These are phyloP conservation scores for Malassezia obtusa DNA, from an alignment of 1,284 basidiomycete genomes.

Conservation along the genomic window DNA sequence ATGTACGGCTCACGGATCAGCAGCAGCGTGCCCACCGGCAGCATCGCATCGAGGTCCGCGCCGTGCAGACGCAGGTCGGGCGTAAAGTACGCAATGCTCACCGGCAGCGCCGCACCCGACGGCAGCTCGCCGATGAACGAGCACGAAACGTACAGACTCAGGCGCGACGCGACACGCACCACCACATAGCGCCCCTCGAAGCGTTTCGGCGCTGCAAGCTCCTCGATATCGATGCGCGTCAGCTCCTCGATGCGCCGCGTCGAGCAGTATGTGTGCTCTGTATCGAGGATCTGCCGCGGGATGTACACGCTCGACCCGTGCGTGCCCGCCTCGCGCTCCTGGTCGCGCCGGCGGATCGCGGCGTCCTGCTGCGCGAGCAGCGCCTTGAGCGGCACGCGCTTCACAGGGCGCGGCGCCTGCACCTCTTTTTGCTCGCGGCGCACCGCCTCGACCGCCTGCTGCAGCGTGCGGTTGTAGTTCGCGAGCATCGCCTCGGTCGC, in stretches of 20 bases:
- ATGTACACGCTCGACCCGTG: slow-evolving; percentile 24
- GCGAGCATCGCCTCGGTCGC: slow-evolving; percentile 40
- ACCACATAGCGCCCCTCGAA: slow-evolving; percentile 30
- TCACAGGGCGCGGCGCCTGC: slow-evolving; percentile 22
- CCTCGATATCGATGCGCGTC: slow-evolving; percentile 19
- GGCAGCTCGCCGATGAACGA: slow-evolving; percentile 32
- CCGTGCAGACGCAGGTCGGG: slow-evolving; percentile 24
- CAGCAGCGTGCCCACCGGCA: slow-evolving; percentile 35
- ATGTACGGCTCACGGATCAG: slow-evolving; percentile 43
- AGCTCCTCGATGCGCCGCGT: slow-evolving; percentile 21
- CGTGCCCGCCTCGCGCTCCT: slow-evolving; percentile 19
- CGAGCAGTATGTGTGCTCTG: slow-evolving; percentile 27
- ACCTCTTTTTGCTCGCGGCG: slow-evolving; percentile 21
- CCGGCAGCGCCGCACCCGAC: slow-evolving; percentile 25
- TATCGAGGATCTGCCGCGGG: slow-evolving; percentile 35
- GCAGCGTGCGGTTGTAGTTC: slow-evolving; percentile 33
- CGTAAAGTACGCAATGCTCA: slow-evolving; percentile 41
- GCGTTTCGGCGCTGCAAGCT: slow-evolving; percentile 26
- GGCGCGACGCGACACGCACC: slow-evolving; percentile 28
- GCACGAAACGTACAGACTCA: slow-evolving; percentile 34
- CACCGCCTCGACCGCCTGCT: slow-evolving; percentile 25
- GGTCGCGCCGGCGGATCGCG: slow-evolving; percentile 30
- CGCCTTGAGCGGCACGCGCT: slow-evolving; percentile 31
- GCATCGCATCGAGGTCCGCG: slow-evolving; percentile 20
- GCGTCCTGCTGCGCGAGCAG: slow-evolving; percentile 32